Conservation (phyloP, 2,329 filamentous ascomycete genomes). For the Trichophyton equinum region DNA sequence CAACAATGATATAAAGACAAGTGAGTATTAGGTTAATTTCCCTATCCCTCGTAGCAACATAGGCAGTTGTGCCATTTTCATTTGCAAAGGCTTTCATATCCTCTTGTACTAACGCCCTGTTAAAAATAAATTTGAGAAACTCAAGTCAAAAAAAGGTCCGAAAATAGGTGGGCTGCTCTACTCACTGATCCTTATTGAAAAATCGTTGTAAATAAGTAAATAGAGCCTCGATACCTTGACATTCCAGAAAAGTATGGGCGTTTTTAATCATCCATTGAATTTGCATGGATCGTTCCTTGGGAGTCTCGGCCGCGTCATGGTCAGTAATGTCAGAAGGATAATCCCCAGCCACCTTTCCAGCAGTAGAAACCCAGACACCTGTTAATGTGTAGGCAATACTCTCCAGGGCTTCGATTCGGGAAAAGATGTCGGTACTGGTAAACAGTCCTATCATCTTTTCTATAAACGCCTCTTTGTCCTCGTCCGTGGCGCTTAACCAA, state of each 20-base stretch:
- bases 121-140: neutral
- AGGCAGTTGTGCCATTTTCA: slow-evolving; percentile 23
- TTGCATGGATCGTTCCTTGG: slow-evolving; percentile 37
- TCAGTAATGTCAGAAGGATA: slow-evolving; percentile 23
- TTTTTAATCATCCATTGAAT: slow-evolving; percentile 37
- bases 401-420: slow-evolving; percentile 36
- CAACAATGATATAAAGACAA: slow-evolving; percentile 31
- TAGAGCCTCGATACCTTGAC: slow-evolving; percentile 25
- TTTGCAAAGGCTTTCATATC: slow-evolving; percentile 17
- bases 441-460: slow-evolving; percentile 26
- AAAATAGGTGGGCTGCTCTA: neutral
- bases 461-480: slow-evolving; percentile 35
- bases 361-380: slow-evolving; percentile 59
- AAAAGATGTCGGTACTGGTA: slow-evolving; percentile 27
- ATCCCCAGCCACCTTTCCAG: slow-evolving; percentile 33
- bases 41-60: slow-evolving; percentile 26
- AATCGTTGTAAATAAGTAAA: slow-evolving; percentile 27
- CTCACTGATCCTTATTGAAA: slow-evolving; percentile 27
- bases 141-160: neutral
- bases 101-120: slow-evolving; percentile 1
- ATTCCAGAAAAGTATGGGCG: slow-evolving; percentile 27
- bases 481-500: slow-evolving; percentile 55
- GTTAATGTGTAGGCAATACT: slow-evolving; percentile 44
- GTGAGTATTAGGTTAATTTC: slow-evolving; percentile 34
- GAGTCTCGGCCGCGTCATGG: slow-evolving; percentile 29